phyloP scores from a whole-genome alignment of 768 basidiomycete species.

The Auriscalpium microsporum region DNA sequence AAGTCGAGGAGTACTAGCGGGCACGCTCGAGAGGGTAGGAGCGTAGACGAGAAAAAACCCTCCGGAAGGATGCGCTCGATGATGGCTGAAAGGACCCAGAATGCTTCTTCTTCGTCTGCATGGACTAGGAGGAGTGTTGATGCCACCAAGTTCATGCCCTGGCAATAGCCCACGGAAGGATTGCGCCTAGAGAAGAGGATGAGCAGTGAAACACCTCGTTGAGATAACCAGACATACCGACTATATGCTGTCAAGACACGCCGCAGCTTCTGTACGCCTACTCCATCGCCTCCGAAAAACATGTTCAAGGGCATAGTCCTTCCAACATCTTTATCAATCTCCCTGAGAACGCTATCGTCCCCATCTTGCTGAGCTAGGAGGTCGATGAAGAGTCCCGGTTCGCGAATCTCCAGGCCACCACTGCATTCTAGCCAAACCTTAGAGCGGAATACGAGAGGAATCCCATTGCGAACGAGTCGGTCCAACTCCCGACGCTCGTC shows the following conservation, averaged over 20 bases:
- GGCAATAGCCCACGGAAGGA: conserved; percentile 87
- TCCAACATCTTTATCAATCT: conserved; percentile 96
- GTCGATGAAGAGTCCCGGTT: conserved; percentile 86
- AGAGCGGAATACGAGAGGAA: conserved; percentile 80
- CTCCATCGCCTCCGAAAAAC: conserved; percentile 96
- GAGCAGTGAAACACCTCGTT: background rate
- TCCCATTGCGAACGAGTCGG: conserved; percentile 71
- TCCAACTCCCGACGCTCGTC: conserved; percentile 77
- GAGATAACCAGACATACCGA: conserved; percentile 43
- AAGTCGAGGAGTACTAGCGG: conserved; percentile 87
- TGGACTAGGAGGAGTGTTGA: conserved; percentile 90
- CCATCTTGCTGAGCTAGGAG: conserved; percentile 49
- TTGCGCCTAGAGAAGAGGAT: conserved; percentile 54
- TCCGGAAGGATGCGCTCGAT: conserved; percentile 84
- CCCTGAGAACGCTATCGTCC: conserved; percentile 44
- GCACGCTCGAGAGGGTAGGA: conserved; percentile 90
- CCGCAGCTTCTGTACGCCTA: conserved; percentile 85
- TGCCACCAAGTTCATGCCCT: conserved; percentile 93
- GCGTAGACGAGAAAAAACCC: conserved; percentile 88
- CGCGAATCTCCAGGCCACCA: conserved; percentile 83
- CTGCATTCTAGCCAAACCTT: conserved; percentile 93
- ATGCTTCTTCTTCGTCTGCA: conserved; percentile 94
- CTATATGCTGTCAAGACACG: conserved; percentile 89
- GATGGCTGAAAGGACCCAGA: conserved; percentile 88
- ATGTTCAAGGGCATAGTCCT: conserved; percentile 90